phyloP scores from a whole-genome alignment of 352 stramenopile species.

The Pythium biforme region DNA sequence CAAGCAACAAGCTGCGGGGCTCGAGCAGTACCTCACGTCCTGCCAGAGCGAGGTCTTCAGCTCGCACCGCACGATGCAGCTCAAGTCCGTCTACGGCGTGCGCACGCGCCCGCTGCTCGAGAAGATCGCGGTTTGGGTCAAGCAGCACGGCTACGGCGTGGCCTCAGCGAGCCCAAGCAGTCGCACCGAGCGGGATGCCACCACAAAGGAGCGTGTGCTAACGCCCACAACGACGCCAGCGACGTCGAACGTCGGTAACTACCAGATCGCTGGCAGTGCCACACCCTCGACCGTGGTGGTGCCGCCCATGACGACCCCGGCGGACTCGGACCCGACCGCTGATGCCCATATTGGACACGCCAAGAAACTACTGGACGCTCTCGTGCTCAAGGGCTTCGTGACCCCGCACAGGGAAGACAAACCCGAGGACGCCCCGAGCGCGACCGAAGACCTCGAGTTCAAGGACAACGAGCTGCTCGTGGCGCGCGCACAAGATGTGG shows the following conservation, averaged over 20 bases:
- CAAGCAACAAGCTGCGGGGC: slow-evolving; percentile 5
- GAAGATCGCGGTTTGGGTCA: background rate
- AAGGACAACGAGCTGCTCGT: slow-evolving; percentile 48
- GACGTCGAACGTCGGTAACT: too few relatives aligned
- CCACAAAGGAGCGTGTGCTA: too few relatives aligned
- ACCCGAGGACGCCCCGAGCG: slow-evolving; percentile 37
- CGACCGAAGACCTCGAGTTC: slow-evolving; percentile 37
- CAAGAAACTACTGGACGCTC: slow-evolving; percentile 22
- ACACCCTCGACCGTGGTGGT: background rate
- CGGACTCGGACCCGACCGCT: background rate
- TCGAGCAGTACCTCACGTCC: slow-evolving; percentile 1
- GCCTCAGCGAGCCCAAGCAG: background rate
- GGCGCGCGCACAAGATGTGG: slow-evolving; percentile 32
- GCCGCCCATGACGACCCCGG: background rate
- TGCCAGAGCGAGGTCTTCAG: slow-evolving; percentile 1
- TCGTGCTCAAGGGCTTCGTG: slow-evolving; percentile 29
- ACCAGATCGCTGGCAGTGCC: too few relatives aligned
- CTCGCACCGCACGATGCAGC: background rate
- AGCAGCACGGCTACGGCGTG: background rate
- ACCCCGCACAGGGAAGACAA: slow-evolving; percentile 26
- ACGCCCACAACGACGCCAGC: too few relatives aligned
- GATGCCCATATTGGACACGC: background rate
- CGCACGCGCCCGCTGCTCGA: background rate
- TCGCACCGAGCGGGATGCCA: too few relatives aligned
- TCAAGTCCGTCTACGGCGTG: slow-evolving; percentile 1